phyloP scores from a whole-genome alignment of 371 early-diverging fungal species.

The Mortierella sp. region DNA sequence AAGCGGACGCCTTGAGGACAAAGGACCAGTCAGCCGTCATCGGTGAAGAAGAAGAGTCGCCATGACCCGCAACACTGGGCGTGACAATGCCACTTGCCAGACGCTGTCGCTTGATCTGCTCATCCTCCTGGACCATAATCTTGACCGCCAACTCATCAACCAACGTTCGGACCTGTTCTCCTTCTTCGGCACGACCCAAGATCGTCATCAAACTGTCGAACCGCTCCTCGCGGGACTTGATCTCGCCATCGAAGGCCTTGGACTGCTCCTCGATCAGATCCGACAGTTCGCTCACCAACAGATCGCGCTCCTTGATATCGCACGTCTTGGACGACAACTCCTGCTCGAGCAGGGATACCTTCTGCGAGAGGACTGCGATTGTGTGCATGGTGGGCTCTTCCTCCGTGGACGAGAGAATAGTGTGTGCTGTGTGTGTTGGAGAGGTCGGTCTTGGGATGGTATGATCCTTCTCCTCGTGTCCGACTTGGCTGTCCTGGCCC shows the following conservation, averaged over 20 bases:
- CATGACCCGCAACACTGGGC: not conserved
- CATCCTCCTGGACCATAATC: conserved; percentile 40
- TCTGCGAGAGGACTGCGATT: conserved; percentile 50
- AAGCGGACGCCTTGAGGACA: conserved; percentile 22
- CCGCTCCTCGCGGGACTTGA: conserved; percentile 39
- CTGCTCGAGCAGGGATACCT: conserved; percentile 50
- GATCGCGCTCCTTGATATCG: conserved; percentile 53
- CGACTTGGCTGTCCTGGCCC: not conserved
- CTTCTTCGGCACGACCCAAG: conserved; percentile 32
- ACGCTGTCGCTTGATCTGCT: conserved; percentile 26
- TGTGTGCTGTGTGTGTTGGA: conserved; percentile 35
- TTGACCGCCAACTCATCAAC: conserved; percentile 47
- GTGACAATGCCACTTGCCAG: conserved; percentile 16
- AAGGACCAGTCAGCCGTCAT: conserved; percentile 41
- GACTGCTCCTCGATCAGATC: conserved; percentile 49
- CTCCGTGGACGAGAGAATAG: conserved; percentile 34
- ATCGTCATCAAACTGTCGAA: conserved; percentile 34
- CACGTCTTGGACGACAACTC: conserved; percentile 50
- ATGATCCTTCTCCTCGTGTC: conserved; percentile 13
- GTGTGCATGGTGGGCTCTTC: conserved; percentile 45
- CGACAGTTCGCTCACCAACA: conserved; percentile 47
- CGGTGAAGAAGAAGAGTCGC: not conserved
- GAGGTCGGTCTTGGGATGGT: conserved; percentile 25
- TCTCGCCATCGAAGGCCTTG: conserved; percentile 32
- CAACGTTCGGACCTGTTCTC: conserved; percentile 41